These are phyloP conservation scores for Boletus pseudo-olivaceus DNA, from an alignment of 768 basidiomycete genomes.

Conservation along the genomic window DNA sequence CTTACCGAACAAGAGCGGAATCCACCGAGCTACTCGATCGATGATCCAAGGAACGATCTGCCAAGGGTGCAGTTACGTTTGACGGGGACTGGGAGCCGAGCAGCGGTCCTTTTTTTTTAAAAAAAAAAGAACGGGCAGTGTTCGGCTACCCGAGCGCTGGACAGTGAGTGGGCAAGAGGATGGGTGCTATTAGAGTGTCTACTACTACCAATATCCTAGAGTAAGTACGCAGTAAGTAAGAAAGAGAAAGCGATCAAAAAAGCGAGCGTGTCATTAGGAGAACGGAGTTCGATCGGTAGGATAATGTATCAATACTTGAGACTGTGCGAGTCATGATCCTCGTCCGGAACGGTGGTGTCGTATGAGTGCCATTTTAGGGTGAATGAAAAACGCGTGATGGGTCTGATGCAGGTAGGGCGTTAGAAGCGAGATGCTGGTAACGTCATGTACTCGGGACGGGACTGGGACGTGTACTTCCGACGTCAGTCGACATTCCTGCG, in stretches of 20 bases:
- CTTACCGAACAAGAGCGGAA: too few species aligned
- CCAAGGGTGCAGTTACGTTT: too few species aligned
- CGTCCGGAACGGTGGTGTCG: conserved; percentile 24
- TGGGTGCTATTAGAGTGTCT: conserved; percentile 14
- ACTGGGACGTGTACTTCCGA: conserved; percentile 4
- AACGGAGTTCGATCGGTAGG: conserved; percentile 13
- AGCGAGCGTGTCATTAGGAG: conserved; percentile 22
- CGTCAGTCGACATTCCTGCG: conserved; percentile 13
- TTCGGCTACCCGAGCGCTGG: background rate
- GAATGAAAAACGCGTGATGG: conserved; percentile 22
- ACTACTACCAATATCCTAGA: conserved; percentile 17
- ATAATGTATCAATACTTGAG: background rate
- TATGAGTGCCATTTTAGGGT: conserved; percentile 25
- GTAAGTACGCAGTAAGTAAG: conserved; percentile 4
- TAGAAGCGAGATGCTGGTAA: conserved; percentile 9
- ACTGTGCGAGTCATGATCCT: conserved; percentile 27
- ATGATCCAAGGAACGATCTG: too few species aligned
- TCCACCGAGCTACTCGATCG: too few species aligned
- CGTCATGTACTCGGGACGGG: conserved; percentile 18
- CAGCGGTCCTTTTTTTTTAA: too few species aligned
- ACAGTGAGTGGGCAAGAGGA: background rate
- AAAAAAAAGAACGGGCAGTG: too few species aligned
- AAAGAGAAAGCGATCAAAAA: background rate
- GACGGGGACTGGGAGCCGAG: too few species aligned
- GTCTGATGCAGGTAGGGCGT: conserved; percentile 3